Percentiles rank a stretch among this genome's conserved stretches.
Evolutionary conservation across 495 filamentous ascomycete species (phyloP).

Genomic region (Penicillium silybi): DNA sequence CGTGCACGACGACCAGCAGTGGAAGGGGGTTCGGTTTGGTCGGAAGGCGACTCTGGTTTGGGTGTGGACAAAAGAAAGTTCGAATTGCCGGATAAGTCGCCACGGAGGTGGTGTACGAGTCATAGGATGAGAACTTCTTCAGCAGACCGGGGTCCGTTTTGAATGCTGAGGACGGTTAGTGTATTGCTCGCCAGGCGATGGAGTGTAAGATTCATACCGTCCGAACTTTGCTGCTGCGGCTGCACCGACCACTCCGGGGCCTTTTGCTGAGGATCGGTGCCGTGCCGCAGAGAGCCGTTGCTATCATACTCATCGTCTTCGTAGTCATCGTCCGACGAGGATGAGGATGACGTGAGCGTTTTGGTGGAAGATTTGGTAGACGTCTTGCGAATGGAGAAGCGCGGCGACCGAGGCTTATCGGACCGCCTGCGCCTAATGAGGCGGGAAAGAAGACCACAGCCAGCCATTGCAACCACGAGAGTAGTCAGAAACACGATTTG

Average conservation of each 20-base stretch:
- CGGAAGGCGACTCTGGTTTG: constrained; percentile 73
- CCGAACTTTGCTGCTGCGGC: constrained; percentile 24
- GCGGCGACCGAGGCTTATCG: constrained; percentile 18
- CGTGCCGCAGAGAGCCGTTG: constrained; percentile 35
- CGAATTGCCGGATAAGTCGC: constrained; percentile 74
- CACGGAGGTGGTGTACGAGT: constrained; percentile 63
- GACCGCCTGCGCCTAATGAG: constrained; percentile 28
- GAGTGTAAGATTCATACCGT: constrained; percentile 25
- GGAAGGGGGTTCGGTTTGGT: constrained; percentile 68
- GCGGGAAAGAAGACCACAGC: constrained; percentile 38
- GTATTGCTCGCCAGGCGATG: not conserved
- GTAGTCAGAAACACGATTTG: constrained; percentile 36
- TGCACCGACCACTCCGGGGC: constrained; percentile 19
- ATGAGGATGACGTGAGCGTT: constrained; percentile 34
- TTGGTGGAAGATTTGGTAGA: constrained; percentile 28
- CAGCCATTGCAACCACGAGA: constrained; percentile 38
- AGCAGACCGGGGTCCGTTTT: constrained; percentile 70
- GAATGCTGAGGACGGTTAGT: constrained; percentile 24
- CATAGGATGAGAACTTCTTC: constrained; percentile 67
- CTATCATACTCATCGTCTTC: constrained; percentile 45
- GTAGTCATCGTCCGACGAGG: constrained; percentile 41
- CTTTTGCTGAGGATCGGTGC: constrained; percentile 16
- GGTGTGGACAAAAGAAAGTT: constrained; percentile 78
- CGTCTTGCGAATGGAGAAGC: constrained; percentile 22
- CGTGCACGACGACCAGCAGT: constrained; percentile 85